Percentiles rank a stretch among this genome's conserved stretches.
phyloP scores from a whole-genome alignment of 495 filamentous ascomycete species.

The Trichoderma gamsii region DNA sequence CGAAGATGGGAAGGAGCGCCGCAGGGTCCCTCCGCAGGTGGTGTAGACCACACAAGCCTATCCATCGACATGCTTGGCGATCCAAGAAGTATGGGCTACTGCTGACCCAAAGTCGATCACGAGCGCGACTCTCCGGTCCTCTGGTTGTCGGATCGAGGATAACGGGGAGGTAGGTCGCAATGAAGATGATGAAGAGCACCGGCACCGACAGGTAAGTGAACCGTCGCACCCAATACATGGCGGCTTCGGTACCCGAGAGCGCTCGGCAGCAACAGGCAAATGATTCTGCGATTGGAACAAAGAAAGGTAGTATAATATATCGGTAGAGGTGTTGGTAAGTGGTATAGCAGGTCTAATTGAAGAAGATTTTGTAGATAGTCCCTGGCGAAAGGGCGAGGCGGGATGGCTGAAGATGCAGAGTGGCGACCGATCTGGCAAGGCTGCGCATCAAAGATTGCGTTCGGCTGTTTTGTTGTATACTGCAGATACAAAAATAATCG shows the following conservation, averaged over 20 bases:
- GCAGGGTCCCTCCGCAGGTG: constrained; percentile 53
- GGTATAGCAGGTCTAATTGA: neutral
- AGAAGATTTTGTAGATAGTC: neutral
- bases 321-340: neutral
- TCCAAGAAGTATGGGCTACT: constrained; percentile 67
- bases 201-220: constrained; percentile 26
- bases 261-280: neutral
- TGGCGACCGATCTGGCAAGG: neutral
- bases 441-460: neutral
- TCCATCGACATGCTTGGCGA: constrained; percentile 66
- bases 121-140: constrained; percentile 39
- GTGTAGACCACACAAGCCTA: constrained; percentile 62
- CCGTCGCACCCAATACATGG: constrained; percentile 34
- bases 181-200: constrained; percentile 30
- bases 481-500: no score
- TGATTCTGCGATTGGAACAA: neutral
- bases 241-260: neutral
- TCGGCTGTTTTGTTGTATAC: neutral
- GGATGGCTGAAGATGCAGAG: neutral
- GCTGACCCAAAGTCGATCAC: constrained; percentile 65
- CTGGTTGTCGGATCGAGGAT: constrained; percentile 40
- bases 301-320: neutral
- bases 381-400: neutral
- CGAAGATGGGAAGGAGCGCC: constrained; percentile 35
- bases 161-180: constrained; percentile 31